Evolutionary conservation across 2,329 filamentous ascomycete genomes (phyloP).

Genomic region (Paracamarosporium sp.): DNA sequence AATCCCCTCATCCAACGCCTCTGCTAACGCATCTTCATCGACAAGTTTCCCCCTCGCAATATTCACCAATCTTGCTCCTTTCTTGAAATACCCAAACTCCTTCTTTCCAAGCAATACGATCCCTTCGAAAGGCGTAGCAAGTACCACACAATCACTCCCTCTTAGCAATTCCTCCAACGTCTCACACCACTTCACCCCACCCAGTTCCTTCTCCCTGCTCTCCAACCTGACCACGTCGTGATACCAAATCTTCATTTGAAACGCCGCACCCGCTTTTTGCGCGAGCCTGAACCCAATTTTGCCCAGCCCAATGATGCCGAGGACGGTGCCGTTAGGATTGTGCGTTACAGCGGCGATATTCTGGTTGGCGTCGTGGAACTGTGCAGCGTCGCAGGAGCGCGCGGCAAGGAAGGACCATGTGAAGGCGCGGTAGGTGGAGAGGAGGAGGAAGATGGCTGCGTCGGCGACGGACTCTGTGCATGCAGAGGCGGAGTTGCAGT

Average conservation of each 20-base stretch:
- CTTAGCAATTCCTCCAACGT: conserved; percentile 61
- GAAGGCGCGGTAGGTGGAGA: conserved; percentile 72
- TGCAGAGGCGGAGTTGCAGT: conserved; percentile 75
- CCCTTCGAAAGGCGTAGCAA: conserved; percentile 65
- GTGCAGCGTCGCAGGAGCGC: conserved; percentile 48
- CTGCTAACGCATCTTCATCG: conserved; percentile 68
- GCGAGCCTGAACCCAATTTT: conserved; percentile 62
- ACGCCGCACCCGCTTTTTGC: conserved; percentile 62
- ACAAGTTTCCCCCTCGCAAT: conserved; percentile 70
- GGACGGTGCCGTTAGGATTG: conserved; percentile 66
- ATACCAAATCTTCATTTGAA: conserved; percentile 73
- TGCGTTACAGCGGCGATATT: conserved; percentile 65
- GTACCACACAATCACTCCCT: conserved; percentile 65
- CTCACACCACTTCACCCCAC: conserved; percentile 56
- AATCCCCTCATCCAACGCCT: conserved; percentile 61
- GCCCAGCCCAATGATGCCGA: conserved; percentile 75
- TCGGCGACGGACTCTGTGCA: conserved; percentile 77
- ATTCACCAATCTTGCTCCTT: conserved; percentile 67
- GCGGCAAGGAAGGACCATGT: conserved; percentile 69
- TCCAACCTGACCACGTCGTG: conserved; percentile 63
- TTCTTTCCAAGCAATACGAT: conserved; percentile 57
- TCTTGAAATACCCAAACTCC: conserved; percentile 60
- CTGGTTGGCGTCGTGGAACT: conserved; percentile 66
- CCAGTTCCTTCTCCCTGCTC: conserved; percentile 54
- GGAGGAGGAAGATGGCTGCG: conserved; percentile 71